Conservation (phyloP, 345 rosid species). For the Angophora floribunda region DNA sequence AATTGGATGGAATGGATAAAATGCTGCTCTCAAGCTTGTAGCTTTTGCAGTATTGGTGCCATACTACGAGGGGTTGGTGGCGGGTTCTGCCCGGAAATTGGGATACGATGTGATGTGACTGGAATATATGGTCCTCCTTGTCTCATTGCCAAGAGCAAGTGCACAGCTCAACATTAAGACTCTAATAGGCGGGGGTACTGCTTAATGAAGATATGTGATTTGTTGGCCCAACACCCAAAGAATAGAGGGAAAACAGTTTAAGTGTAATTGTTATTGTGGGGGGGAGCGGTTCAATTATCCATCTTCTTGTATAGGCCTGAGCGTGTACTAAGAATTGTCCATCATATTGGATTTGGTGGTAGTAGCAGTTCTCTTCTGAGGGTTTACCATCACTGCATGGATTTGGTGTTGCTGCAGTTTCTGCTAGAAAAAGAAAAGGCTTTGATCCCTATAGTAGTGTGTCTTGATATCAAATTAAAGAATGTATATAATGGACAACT, state of each 20-base stretch:
- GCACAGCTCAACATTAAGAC: background rate
- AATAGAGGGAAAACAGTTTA: background rate
- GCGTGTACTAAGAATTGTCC: background rate
- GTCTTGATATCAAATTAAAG: background rate
- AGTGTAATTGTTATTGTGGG: background rate
- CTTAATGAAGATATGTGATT: background rate
- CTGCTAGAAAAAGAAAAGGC: background rate
- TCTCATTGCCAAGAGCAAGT: background rate
- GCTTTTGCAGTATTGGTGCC: background rate
- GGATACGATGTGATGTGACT: background rate
- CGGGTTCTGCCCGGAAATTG: background rate
- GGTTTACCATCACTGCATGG: background rate
- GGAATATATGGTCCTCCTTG: background rate
- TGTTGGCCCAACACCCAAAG: background rate
- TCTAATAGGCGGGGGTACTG: background rate
- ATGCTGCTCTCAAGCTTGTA: background rate
- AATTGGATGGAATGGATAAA: background rate
- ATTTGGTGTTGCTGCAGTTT: background rate
- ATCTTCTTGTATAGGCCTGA: background rate
- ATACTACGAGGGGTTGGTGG: background rate
- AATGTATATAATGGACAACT: background rate
- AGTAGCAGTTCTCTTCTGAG: background rate
- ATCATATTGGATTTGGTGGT: background rate
- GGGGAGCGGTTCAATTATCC: background rate
- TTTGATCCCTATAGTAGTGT: background rate